These are phyloP conservation scores for Jaltomata sinuosa DNA, from an alignment of 257 asterid genomes.

Conservation along the genomic window DNA sequence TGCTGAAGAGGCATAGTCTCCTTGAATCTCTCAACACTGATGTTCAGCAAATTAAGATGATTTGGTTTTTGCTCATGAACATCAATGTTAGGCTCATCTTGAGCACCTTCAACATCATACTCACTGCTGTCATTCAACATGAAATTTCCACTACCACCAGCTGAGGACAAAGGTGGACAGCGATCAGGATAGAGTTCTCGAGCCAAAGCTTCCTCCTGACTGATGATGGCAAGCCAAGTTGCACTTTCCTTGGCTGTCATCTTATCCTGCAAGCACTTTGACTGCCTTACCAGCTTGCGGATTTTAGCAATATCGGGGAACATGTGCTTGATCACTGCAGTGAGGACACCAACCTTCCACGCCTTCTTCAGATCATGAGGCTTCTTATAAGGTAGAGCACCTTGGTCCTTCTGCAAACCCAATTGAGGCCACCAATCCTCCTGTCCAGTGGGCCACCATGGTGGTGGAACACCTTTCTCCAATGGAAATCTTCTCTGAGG, in stretches of 20 bases:
- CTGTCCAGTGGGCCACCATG: conserved; percentile 88
- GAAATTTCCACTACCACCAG: conserved; percentile 42
- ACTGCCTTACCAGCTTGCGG: conserved; percentile 73
- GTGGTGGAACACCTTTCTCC: conserved; percentile 82
- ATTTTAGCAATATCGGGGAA: conserved; percentile 81
- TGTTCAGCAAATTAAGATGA: conserved; percentile 30
- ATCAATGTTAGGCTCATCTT: conserved; percentile 40
- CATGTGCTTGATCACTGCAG: conserved; percentile 81
- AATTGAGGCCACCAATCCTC: conserved; percentile 92
- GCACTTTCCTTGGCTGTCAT: conserved; percentile 94
- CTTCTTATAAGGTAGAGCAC: conserved; percentile 85
- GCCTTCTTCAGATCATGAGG: conserved; percentile 86
- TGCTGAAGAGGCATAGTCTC: conserved; percentile 28
- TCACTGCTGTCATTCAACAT: conserved; percentile 48
- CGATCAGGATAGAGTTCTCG: conserved; percentile 62
- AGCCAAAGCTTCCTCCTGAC: conserved; percentile 74
- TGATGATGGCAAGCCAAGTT: conserved; percentile 72
- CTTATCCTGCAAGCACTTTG: conserved; percentile 83
- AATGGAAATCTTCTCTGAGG: conserved; percentile 86
- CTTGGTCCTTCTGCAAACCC: conserved; percentile 55
- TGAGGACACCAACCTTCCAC: conserved; percentile 79
- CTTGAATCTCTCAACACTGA: conserved; percentile 27
- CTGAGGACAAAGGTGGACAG: conserved; percentile 43
- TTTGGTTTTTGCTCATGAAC: conserved; percentile 62
- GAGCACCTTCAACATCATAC: conserved; percentile 67